phyloP scores from a whole-genome alignment of 2,329 filamentous ascomycete genomes.

The Arthrobotrys sinensis region DNA sequence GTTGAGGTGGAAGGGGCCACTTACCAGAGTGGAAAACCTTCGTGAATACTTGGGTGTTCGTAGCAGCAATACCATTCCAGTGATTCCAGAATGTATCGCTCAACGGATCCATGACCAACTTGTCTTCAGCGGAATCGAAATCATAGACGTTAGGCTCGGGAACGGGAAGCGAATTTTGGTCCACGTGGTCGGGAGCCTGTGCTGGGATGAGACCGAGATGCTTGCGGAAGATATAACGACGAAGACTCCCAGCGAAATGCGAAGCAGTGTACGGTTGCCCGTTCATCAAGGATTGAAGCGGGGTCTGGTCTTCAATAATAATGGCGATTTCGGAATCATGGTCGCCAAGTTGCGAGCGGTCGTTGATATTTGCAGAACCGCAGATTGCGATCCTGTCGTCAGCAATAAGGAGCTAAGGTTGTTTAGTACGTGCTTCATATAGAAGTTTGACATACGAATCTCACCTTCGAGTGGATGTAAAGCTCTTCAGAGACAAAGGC shows the following conservation, averaged over 20 bases:
- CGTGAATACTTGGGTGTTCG: constrained; percentile 85
- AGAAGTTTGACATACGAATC: constrained; percentile 38
- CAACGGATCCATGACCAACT: constrained; percentile 82
- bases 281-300: constrained; percentile 80
- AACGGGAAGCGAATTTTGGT: constrained; percentile 84
- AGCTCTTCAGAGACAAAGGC: constrained; percentile 77
- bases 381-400: constrained; percentile 87
- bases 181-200: constrained; percentile 77
- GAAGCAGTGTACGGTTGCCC: constrained; percentile 80
- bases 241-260: constrained; percentile 83
- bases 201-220: constrained; percentile 87
- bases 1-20: neutral
- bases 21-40: constrained; percentile 80
- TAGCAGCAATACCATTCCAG: constrained; percentile 81
- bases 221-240: constrained; percentile 89
- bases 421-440: constrained; percentile 1
- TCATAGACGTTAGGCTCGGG: constrained; percentile 80
- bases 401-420: constrained; percentile 77
- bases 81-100: constrained; percentile 77
- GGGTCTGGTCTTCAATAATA: constrained; percentile 82
- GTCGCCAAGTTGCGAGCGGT: constrained; percentile 81
- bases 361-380: constrained; percentile 80
- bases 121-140: constrained; percentile 78
- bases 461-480: constrained; percentile 77
- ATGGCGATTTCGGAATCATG: constrained; percentile 94